A percentile compares a stretch with the other conserved stretches of the same genome.
Conservation (phyloP, 2,329 filamentous ascomycete genomes). For the Penicillium occitanis region DNA sequence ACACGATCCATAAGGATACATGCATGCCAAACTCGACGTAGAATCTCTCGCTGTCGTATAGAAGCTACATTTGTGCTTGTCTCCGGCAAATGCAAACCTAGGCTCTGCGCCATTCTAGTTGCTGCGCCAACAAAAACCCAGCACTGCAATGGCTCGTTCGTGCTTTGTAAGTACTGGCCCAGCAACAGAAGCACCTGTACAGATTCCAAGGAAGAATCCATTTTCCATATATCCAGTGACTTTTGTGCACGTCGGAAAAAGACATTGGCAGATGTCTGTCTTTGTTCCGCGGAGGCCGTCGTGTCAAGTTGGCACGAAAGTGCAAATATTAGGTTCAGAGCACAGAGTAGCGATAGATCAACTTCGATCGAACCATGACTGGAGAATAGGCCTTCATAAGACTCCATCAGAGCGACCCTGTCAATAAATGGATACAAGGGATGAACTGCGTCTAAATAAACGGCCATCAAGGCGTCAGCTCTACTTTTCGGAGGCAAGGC, state of each 20-base stretch:
- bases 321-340: conserved; percentile 13
- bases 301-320: neutral
- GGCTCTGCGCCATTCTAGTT: conserved; percentile 7
- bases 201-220: neutral
- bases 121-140: conserved; percentile 12
- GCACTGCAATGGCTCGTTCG: neutral
- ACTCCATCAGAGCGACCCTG: neutral
- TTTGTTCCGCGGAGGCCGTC: conserved; percentile 3
- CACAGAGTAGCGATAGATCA: conserved; percentile 7
- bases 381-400: neutral
- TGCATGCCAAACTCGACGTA: conserved; percentile 14
- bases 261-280: neutral
- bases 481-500: neutral
- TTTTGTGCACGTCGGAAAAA: conserved; percentile 9
- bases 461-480: conserved; percentile 1
- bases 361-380: neutral
- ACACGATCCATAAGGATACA: conserved; percentile 16
- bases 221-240: neutral
- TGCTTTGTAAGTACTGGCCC: conserved; percentile 14
- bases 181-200: conserved; percentile 11
- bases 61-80: neutral
- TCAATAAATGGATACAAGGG: conserved; percentile 14
- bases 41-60: neutral
- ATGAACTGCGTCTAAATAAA: conserved; percentile 13
- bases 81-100: conserved; percentile 6